Evolutionary conservation across 2,329 filamentous ascomycete species (phyloP).

Genomic region (Boeremia exigua): DNA sequence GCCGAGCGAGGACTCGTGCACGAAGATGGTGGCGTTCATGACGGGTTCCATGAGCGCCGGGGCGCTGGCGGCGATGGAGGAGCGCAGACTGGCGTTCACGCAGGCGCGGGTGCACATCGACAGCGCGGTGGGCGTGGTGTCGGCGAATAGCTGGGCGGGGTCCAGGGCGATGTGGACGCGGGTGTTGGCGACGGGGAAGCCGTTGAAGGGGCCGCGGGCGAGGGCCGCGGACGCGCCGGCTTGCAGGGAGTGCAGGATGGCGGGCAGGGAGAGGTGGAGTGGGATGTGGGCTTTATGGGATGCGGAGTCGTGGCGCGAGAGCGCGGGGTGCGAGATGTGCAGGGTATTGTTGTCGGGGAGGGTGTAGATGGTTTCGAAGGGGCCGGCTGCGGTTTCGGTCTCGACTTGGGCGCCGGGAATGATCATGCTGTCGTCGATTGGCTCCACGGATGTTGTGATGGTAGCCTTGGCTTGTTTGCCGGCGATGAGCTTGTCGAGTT

Average conservation of each 20-base stretch:
- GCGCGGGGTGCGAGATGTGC: slow-evolving; percentile 60
- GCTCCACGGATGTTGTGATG: slow-evolving; percentile 72
- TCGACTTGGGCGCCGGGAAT: slow-evolving; percentile 28
- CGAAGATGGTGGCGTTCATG: slow-evolving; percentile 86
- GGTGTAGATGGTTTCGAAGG: slow-evolving; percentile 37
- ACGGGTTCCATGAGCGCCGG: slow-evolving; percentile 87
- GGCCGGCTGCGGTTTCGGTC: slow-evolving; percentile 33
- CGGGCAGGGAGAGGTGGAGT: slow-evolving; percentile 58
- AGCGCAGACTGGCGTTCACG: slow-evolving; percentile 71
- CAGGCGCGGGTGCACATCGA: slow-evolving; percentile 69
- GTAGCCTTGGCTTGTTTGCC: slow-evolving; percentile 79
- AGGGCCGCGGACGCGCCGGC: slow-evolving; percentile 85
- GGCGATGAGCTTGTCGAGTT: slow-evolving; percentile 80
- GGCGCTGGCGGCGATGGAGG: slow-evolving; percentile 60
- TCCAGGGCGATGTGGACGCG: slow-evolving; percentile 74
- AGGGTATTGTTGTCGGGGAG: slow-evolving; percentile 73
- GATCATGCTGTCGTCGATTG: slow-evolving; percentile 53
- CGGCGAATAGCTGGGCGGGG: slow-evolving; percentile 68
- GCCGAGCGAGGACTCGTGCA: slow-evolving; percentile 81
- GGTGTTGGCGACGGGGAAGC: slow-evolving; percentile 79
- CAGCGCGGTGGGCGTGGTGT: slow-evolving; percentile 70
- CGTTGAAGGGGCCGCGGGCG: slow-evolving; percentile 80
- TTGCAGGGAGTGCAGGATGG: slow-evolving; percentile 64
- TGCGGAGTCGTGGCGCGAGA: slow-evolving; percentile 49
- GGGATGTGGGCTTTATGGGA: slow-evolving; percentile 57